Conservation (phyloP, 352 stramenopile species). For the Phytophthora ohioensis region DNA sequence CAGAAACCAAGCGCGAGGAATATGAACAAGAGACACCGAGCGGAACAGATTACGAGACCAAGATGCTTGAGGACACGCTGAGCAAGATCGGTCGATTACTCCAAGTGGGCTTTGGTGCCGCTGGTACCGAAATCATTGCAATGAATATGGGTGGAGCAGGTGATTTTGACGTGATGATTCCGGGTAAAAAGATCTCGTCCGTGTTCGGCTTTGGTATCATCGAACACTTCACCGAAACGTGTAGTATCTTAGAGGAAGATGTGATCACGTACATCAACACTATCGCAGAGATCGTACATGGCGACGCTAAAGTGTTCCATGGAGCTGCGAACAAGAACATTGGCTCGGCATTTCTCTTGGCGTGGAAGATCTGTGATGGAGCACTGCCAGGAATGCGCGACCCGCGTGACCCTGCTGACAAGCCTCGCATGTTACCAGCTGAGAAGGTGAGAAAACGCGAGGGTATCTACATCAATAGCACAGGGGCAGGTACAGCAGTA, state of each 20-base stretch:
- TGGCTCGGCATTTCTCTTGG: conserved; percentile 93
- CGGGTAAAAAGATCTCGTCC: conserved; percentile 96
- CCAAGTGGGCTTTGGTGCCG: conserved; percentile 97
- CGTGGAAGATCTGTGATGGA: conserved; percentile 96
- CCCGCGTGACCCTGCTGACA: conserved; percentile 75
- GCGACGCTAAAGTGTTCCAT: conserved; percentile 93
- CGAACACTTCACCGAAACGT: conserved; percentile 96
- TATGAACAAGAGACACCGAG: conserved; percentile 70
- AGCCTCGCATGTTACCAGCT: conserved; percentile 68
- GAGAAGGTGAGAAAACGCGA: conserved; percentile 73
- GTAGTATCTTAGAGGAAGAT: conserved; percentile 93
- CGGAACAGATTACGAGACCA: conserved; percentile 93
- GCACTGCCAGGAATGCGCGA: conserved; percentile 84
- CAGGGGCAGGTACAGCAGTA: conserved; percentile 47
- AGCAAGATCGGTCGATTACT: conserved; percentile 95
- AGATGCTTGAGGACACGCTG: conserved; percentile 96
- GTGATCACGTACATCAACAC: conserved; percentile 99
- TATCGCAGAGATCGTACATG: conserved; percentile 96
- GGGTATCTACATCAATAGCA: conserved; percentile 74
- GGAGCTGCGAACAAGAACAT: conserved; percentile 98
- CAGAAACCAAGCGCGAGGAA: conserved; percentile 72
- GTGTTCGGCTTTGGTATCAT: conserved; percentile 98
- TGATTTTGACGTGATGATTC: conserved; percentile 97
- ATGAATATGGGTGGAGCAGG: conserved; percentile 96
- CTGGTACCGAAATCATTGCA: conserved; percentile 97